Percentiles rank a stretch among this genome's conserved stretches.
phyloP scores from a whole-genome alignment of 768 basidiomycete species.

The Coprinellus aureogranulatus region DNA sequence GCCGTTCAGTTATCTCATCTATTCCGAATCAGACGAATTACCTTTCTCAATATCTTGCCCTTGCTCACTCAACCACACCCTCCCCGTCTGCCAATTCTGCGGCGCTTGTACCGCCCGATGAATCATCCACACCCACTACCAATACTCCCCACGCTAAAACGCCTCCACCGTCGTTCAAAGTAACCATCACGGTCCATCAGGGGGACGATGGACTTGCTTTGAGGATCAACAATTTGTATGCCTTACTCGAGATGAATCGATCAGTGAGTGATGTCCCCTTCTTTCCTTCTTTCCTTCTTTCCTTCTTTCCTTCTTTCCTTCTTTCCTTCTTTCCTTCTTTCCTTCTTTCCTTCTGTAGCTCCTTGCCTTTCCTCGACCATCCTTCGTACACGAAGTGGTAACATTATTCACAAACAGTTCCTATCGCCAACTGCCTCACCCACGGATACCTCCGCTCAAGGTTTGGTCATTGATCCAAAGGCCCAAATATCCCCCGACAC shows the following conservation, averaged over 20 bases:
- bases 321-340: too few species aligned
- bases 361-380: too few species aligned
- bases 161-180: slow-evolving; percentile 46
- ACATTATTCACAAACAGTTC: too few species aligned
- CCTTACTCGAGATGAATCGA: slow-evolving; percentile 79
- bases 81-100: neutral
- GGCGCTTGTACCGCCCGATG: slow-evolving; percentile 16
- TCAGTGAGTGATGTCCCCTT: too few species aligned
- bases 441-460: too few species aligned
- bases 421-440: too few species aligned
- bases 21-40: slow-evolving; percentile 29
- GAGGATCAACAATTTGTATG: slow-evolving; percentile 72
- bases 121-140: slow-evolving; percentile 29
- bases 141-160: neutral
- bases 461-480: slow-evolving; percentile 77
- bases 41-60: slow-evolving; percentile 46
- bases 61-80: slow-evolving; percentile 58
- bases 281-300: too few species aligned
- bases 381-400: too few species aligned
- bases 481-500: slow-evolving; percentile 83
- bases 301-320: too few species aligned
- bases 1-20: slow-evolving; percentile 22
- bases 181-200: slow-evolving; percentile 63
- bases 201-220: slow-evolving; percentile 54
- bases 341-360: too few species aligned